These are phyloP conservation scores for Phytopythium mirpurense DNA, from an alignment of 352 stramenopile genomes.

Conservation along the genomic window DNA sequence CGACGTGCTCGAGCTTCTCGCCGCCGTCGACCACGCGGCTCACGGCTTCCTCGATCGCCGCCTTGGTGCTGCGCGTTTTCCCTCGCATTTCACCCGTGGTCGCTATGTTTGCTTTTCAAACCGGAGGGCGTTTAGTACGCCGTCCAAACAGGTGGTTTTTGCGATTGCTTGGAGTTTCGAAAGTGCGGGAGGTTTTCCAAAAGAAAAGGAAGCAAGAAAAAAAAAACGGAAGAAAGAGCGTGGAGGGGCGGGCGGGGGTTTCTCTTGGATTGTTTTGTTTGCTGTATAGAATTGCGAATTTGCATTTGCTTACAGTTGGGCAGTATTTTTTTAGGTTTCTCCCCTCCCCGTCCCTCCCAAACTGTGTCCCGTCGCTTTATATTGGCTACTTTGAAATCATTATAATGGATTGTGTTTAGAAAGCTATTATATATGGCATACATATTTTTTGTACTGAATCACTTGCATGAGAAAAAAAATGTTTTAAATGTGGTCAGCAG, in stretches of 20 bases:
- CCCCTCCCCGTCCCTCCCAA: background rate
- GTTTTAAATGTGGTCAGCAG: background rate
- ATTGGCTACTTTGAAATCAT: too few species aligned
- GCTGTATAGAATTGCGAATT: too few species aligned
- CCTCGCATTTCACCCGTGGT: background rate
- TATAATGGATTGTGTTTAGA: background rate
- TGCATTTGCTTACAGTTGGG: background rate
- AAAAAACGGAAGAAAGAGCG: background rate
- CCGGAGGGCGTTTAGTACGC: too few species aligned
- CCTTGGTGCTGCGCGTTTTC: slow-evolving; percentile 10
- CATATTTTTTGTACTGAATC: too few species aligned
- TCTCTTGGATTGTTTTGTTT: too few species aligned
- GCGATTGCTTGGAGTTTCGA: background rate
- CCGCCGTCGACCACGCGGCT: slow-evolving; percentile 6
- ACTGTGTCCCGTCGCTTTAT: background rate
- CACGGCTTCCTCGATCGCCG: slow-evolving; percentile 8
- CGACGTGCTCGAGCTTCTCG: slow-evolving; percentile 5
- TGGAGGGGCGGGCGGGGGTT: background rate
- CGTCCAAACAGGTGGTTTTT: too few species aligned
- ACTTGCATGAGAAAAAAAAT: too few species aligned
- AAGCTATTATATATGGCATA: too few species aligned
- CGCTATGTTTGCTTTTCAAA: background rate
- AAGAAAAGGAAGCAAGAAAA: too few species aligned
- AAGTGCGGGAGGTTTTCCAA: too few species aligned
- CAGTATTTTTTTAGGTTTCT: background rate